Percentiles rank a stretch among this genome's conserved stretches.
Evolutionary conservation across 2,329 filamentous ascomycete genomes (phyloP).

Genomic region (Albophoma yamanashiensis): DNA sequence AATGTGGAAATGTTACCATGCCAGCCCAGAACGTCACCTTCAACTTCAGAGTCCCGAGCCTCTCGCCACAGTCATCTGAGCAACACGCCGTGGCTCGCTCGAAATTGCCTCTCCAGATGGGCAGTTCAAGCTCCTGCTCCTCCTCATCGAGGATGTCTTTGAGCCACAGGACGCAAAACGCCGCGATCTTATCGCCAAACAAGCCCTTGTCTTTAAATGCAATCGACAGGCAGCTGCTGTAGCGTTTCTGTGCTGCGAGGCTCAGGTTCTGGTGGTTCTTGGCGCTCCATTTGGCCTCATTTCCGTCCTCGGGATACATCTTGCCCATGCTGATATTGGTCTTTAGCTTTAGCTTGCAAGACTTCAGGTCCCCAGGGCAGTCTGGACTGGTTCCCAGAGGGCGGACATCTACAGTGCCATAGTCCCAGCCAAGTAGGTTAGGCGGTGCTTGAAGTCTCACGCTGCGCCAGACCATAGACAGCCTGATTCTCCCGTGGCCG

Average conservation of each 20-base stretch:
- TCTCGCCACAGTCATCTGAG: constrained; percentile 33
- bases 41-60: constrained; percentile 32
- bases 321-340: constrained; percentile 48
- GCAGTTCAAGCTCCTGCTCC: constrained; percentile 43
- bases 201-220: constrained; percentile 31
- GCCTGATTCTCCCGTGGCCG: constrained; percentile 57
- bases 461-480: constrained; percentile 65
- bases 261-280: constrained; percentile 31
- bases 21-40: constrained; percentile 24
- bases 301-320: constrained; percentile 34
- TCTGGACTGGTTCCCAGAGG: constrained; percentile 31
- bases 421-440: constrained; percentile 57
- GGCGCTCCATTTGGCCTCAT: constrained; percentile 39
- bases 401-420: constrained; percentile 58
- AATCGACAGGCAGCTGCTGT: constrained; percentile 43
- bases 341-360: constrained; percentile 46
- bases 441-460: constrained; percentile 50
- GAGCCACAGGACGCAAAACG: constrained; percentile 57
- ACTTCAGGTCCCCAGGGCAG: constrained; percentile 35
- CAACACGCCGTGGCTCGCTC: constrained; percentile 35
- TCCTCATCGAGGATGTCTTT: constrained; percentile 61
- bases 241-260: constrained; percentile 50
- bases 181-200: constrained; percentile 43
- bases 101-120: constrained; percentile 53
- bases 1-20: constrained; percentile 15